phyloP scores from a whole-genome alignment of 306 rosid species.

The Erythrophleum fordii region DNA sequence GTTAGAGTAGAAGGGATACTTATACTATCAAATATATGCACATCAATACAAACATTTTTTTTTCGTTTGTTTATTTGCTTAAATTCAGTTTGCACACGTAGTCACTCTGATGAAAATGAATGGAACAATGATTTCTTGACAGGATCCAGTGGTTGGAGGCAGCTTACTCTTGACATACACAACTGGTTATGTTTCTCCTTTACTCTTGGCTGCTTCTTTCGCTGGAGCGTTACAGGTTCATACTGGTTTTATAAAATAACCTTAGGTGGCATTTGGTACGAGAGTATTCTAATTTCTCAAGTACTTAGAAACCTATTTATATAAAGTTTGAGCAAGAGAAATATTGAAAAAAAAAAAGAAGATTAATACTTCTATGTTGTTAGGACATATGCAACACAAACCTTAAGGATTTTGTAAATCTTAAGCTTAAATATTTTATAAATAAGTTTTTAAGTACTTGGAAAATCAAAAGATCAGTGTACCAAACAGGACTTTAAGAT shows the following conservation, averaged over 20 bases:
- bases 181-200: constrained; percentile 87
- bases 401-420: background rate
- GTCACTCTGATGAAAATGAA: constrained; percentile 21
- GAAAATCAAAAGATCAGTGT: background rate
- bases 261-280: background rate
- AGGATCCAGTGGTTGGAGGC: constrained; percentile 90
- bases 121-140: constrained; percentile 38
- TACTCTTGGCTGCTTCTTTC: constrained; percentile 92
- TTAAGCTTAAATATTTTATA: background rate
- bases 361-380: background rate
- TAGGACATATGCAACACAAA: background rate
- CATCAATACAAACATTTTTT: constrained; percentile 16
- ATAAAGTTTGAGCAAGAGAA: background rate
- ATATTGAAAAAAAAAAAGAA: background rate
- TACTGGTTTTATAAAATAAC: constrained; percentile 9
- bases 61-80: background rate
- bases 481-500: background rate
- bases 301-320: background rate
- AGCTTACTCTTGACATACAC: constrained; percentile 93
- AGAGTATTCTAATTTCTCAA: background rate
- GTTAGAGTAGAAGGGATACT: constrained; percentile 15
- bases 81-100: constrained; percentile 3
- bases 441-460: background rate
- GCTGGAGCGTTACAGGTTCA: constrained; percentile 93
- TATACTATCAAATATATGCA: constrained; percentile 1